Percentiles rank a stretch among this genome's conserved stretches.
Evolutionary conservation across 208 protist species (phyloP).

Genomic region (Wallacemonas collosoma): DNA sequence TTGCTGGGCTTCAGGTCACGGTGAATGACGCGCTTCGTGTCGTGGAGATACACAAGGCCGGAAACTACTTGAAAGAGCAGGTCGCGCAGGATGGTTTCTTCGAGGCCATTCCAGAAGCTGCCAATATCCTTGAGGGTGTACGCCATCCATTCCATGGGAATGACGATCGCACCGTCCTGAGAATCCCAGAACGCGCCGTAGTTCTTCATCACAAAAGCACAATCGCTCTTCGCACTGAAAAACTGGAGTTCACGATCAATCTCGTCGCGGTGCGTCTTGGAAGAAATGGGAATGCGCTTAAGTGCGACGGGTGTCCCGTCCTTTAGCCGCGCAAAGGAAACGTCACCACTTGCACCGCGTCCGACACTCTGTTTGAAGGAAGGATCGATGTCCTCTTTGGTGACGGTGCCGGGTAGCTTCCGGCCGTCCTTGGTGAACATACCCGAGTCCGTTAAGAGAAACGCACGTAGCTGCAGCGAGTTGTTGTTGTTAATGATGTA

Average conservation of each 20-base stretch:
- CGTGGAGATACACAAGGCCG: slow-evolving; percentile 83
- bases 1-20: slow-evolving; percentile 98
- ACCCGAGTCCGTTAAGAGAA: slow-evolving; percentile 77
- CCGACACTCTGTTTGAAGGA: slow-evolving; percentile 62
- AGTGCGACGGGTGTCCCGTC: slow-evolving; percentile 75
- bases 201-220: slow-evolving; percentile 88
- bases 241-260: slow-evolving; percentile 85
- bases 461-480: slow-evolving; percentile 83
- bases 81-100: slow-evolving; percentile 79
- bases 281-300: slow-evolving; percentile 88
- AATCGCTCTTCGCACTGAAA: slow-evolving; percentile 74
- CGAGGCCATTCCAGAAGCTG: slow-evolving; percentile 80
- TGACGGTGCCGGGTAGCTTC: slow-evolving; percentile 67
- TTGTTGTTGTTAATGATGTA: slow-evolving; percentile 92
- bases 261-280: slow-evolving; percentile 86
- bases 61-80: slow-evolving; percentile 88
- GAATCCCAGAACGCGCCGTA: slow-evolving; percentile 89
- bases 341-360: slow-evolving; percentile 74
- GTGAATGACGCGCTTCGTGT: slow-evolving; percentile 92
- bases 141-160: slow-evolving; percentile 92
- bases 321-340: slow-evolving; percentile 77
- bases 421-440: slow-evolving; percentile 89
- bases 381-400: slow-evolving; percentile 81
- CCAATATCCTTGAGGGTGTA: slow-evolving; percentile 86
- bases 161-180: slow-evolving; percentile 80